Conservation (phyloP, 257 asterid species). For the Nicotiana noctiflora region DNA sequence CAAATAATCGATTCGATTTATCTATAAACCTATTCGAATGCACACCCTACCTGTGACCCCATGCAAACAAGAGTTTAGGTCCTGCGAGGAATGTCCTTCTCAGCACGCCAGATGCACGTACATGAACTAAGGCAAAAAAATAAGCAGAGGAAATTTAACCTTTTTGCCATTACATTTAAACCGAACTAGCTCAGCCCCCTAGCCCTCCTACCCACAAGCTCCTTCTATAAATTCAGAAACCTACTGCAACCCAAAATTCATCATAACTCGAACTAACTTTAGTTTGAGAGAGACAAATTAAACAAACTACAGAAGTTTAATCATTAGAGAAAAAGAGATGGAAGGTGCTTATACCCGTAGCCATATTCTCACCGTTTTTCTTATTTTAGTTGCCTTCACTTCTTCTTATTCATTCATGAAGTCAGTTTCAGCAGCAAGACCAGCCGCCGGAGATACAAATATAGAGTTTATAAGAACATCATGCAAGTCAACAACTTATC, state of each 20-base stretch:
- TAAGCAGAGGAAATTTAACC: no score
- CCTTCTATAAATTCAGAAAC: background rate
- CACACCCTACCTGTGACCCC: no score
- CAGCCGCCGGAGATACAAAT: slow-evolving; percentile 10
- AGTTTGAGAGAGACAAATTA: background rate
- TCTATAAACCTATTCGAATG: no score
- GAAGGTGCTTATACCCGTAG: slow-evolving; percentile 9
- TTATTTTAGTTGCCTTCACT: slow-evolving; percentile 12
- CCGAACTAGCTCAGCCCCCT: no score
- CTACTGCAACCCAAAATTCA: background rate
- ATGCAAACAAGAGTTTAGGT: no score
- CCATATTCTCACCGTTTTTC: slow-evolving; percentile 13
- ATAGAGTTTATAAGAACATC: slow-evolving; percentile 47
- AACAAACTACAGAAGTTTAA: background rate
- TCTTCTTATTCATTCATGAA: slow-evolving; percentile 2
- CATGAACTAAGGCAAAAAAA: no score
- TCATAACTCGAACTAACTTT: slow-evolving; percentile 8
- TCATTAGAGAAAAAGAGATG: slow-evolving; percentile 16
- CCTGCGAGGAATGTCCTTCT: no score
- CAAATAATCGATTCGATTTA: no score
- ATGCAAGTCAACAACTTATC: slow-evolving; percentile 64
- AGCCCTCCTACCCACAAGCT: background rate
- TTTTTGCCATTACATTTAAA: no score
- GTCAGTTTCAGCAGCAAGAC: slow-evolving; percentile 19
- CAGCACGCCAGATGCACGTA: no score